phyloP scores from a whole-genome alignment of 2,329 filamentous ascomycete genomes.

The Lasiodiplodia sp. region DNA sequence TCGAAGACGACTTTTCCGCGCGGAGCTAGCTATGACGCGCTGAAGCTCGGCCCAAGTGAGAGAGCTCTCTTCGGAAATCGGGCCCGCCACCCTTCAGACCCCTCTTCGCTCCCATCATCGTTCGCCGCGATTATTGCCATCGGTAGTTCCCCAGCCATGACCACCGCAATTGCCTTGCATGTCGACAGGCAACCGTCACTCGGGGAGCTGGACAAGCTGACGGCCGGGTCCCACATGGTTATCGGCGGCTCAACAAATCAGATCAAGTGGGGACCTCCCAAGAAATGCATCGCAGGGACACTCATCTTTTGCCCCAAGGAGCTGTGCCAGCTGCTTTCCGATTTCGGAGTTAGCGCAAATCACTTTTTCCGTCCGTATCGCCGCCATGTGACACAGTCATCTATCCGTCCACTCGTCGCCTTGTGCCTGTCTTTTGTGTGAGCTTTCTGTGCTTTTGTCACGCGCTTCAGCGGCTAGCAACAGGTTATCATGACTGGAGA shows the following conservation, averaged over 20 bases:
- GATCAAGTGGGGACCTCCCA: slow-evolving; percentile 18
- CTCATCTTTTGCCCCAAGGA: slow-evolving; percentile 15
- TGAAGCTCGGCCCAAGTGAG: slow-evolving; percentile 9
- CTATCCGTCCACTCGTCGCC: not conserved
- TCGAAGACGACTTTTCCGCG: not conserved
- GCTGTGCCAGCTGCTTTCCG: slow-evolving; percentile 18
- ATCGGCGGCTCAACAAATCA: slow-evolving; percentile 28
- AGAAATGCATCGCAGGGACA: slow-evolving; percentile 1
- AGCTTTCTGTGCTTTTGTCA: not conserved
- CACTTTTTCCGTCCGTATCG: slow-evolving; percentile 5
- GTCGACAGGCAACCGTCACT: not conserved
- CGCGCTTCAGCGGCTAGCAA: not conserved
- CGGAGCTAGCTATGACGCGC: slow-evolving; percentile 23
- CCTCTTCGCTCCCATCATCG: too few relatives aligned
- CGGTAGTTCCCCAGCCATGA: not conserved
- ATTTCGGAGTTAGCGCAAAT: slow-evolving; percentile 29
- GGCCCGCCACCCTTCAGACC: not conserved
- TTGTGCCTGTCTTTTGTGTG: not conserved
- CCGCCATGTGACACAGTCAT: slow-evolving; percentile 4
- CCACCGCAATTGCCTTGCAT: not conserved
- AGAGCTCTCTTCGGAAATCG: not conserved
- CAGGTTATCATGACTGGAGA: slow-evolving; percentile 13
- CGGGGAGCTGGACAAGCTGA: not conserved
- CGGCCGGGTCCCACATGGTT: slow-evolving; percentile 12
- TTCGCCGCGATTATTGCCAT: not conserved